phyloP scores from a whole-genome alignment of 2,329 filamentous ascomycete genomes.

The Monosporascus sp. region DNA sequence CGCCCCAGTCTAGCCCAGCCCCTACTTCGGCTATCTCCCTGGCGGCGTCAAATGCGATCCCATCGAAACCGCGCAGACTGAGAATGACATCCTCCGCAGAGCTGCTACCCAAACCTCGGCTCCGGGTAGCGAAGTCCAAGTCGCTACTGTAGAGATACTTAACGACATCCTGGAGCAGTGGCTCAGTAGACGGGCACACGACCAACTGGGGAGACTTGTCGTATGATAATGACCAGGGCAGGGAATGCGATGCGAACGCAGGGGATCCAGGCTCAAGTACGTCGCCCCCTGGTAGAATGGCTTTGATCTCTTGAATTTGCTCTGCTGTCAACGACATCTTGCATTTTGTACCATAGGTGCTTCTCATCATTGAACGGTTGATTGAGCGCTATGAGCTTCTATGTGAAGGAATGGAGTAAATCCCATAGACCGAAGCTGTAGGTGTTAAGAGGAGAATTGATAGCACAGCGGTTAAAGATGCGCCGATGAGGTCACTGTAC shows the following conservation, averaged over 20 bases:
- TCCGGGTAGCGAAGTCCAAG: not conserved
- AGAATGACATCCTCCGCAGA: not conserved
- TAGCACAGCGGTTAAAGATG: too few species aligned
- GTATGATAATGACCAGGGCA: not conserved
- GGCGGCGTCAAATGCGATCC: not conserved
- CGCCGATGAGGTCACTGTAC: too few species aligned
- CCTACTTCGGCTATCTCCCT: not conserved
- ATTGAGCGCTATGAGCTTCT: too few species aligned
- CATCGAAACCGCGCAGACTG: not conserved
- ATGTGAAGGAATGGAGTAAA: too few species aligned
- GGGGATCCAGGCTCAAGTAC: not conserved
- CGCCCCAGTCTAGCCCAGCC: not conserved
- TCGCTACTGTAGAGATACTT: not conserved
- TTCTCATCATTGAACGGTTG: too few species aligned
- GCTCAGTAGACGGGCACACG: not conserved
- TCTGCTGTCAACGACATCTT: not conserved
- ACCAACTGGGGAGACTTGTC: not conserved
- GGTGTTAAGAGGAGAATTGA: too few species aligned
- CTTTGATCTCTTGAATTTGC: not conserved
- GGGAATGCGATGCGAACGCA: not conserved
- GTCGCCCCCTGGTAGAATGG: not conserved
- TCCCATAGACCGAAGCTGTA: too few species aligned
- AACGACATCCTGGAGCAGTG: not conserved
- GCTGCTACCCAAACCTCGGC: not conserved
- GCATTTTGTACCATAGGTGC: too few species aligned